Evolutionary conservation across 148 eudicot species (phyloP), one percentile per base, ranked within the genome.

Genomic region (Rhododendron ferrugineum): DNA sequence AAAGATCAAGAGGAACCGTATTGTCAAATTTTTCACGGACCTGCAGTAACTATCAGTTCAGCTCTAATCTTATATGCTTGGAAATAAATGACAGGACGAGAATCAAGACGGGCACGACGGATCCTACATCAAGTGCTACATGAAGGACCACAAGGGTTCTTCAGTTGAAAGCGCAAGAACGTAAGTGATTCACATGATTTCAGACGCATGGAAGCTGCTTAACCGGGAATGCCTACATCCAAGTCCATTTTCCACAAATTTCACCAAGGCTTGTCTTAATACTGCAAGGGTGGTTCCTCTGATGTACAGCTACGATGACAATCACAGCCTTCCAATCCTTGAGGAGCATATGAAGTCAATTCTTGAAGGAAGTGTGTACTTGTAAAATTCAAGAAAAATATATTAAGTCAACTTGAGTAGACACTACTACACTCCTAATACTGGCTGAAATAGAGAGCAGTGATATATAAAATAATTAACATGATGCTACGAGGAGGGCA

Each of bases 21-120:
- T 66, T 2, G 73, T 66, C 15, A 9, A 66, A 3, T 26, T 26
- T 26, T 66, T 26, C 73, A 26, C 14, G 3, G 13, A 26, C 73
- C 14, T 40, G 44, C 44, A 7, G 10, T 26, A n/a, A n/a, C 72
- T 64, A 10, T 20, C 73, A n/a, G 15, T 66, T 26, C 73, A 66
- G 32, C 73, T 11, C 5, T 66, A 26, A n/a, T 66, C 13, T 66
- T 3, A 11, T 66, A 66, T 11, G 73, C 7, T 30, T 28, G 74
- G 74, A 11, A 13, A n/a, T 28, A 28, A 28, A 68, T 68, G 74
- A 28, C 74, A 68, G 74, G 37, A 68, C 6, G 74, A 28, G 18
- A 28, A 68, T 92, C 87, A 73, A 89, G 91, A 90, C 1, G 94
- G 92, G 14, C 50, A 80, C 20, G 98, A 94, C 20, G 94, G 95